Conservation (phyloP, 208 protist species). For the Sergeia podlipaevii region DNA sequence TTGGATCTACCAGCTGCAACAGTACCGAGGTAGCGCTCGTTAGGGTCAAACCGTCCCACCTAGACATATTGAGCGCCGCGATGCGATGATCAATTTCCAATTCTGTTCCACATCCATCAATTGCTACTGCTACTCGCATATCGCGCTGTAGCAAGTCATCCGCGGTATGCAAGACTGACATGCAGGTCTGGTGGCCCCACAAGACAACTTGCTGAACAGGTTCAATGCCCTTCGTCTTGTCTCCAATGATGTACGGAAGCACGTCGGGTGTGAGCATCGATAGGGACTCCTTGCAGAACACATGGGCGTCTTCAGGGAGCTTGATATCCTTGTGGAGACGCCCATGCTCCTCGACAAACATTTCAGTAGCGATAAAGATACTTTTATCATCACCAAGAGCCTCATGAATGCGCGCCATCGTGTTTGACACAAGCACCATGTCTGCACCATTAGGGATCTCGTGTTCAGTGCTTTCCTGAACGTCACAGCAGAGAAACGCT, state of each 20-base stretch:
- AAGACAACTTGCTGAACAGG: conserved; percentile 69
- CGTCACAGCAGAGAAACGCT: conserved; percentile 66
- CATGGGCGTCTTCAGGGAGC: conserved; percentile 24
- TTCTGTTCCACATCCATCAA: conserved; percentile 45
- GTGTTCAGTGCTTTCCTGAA: conserved; percentile 38
- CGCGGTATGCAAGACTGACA: conserved; percentile 64
- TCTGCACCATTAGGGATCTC: conserved; percentile 36
- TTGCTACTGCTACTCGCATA: conserved; percentile 46
- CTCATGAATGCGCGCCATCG: conserved; percentile 27
- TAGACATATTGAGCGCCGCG: conserved; percentile 27
- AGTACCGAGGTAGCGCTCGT: conserved; percentile 18
- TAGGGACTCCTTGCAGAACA: conserved; percentile 33
- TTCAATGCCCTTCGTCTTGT: conserved; percentile 16
- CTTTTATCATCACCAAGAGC: conserved; percentile 19
- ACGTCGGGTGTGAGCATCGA: conserved; percentile 50
- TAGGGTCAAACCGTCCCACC: conserved; percentile 36
- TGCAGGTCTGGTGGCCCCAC: conserved; percentile 68
- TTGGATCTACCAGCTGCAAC: too few relatives aligned
- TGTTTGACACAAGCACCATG: conserved; percentile 46
- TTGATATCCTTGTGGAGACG: conserved; percentile 24
- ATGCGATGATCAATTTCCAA: conserved; percentile 15
- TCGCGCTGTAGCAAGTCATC: conserved; percentile 49
- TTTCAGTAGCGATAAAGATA: conserved; percentile 49
- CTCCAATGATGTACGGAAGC: conserved; percentile 24
- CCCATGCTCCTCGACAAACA: conserved; percentile 41